Base-by-base conservation (phyloP, 495 filamentous ascomycete species). In the Terfezia claveryi region DNA sequence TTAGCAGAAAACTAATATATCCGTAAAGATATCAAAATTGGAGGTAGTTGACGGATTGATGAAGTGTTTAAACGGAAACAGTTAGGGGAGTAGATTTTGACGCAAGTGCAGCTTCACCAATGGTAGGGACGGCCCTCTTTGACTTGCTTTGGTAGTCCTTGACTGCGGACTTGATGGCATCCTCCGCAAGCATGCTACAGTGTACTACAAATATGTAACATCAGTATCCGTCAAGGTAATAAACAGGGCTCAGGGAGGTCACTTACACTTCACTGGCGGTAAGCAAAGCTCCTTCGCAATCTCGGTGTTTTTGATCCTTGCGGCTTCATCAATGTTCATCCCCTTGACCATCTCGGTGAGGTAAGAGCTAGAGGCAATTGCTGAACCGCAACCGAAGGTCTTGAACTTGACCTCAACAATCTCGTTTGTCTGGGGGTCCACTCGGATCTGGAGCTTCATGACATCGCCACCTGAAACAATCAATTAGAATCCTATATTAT, bases 111-210 rank as follows among this genome's bases (percentile, higher is more conserved):
- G 8, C 17, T 5, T 14, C 41, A 1, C 41, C 41, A 3, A 46
- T 46, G 41, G 41, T 46, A 20, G 41, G 41, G 41, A 20, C 17
- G 12, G 41, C 41, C 14, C 41, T 46, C 17, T 20, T 46, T 20
- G 41, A 46, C 78, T 96, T 96, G 66, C 80, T 86, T 74, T 94
- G 87, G 74, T 95, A 96, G 69, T 98, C 89, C 54, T 80, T 82
- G 68, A 96, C 95, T 56, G 92, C 92, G n/a, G 86, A 89, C 71
- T 95, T 95, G 77, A 99, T 95, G 57, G 92, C 92, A 67, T 99
- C 89, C 72, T 99, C 92, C 27, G 92, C 92, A 56, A 99, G 80
- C 85, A 99, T 94, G 56, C 88, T 95, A 76, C 92, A 99, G 71
- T 99, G 92, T 36, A 95, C 41, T 46, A 46, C 17, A 32, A 32